A percentile compares a stretch with the other conserved stretches of the same genome.
phyloP scores from a whole-genome alignment of 1,284 basidiomycete species.

The Peniophora sp. region DNA sequence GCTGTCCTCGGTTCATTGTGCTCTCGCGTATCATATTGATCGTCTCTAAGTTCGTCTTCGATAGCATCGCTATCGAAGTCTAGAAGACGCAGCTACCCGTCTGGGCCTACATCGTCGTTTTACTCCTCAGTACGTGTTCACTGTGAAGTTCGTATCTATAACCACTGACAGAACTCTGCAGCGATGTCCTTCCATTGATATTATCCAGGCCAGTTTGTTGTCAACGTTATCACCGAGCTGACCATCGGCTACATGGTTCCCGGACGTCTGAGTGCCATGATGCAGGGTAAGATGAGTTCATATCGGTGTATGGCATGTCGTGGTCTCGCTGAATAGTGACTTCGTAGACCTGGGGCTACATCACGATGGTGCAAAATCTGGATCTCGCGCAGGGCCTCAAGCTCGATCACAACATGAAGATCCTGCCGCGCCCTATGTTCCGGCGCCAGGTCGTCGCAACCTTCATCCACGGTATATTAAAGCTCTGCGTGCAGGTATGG shows the following conservation, averaged over 20 bases:
- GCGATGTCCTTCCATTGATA: slow-evolving; percentile 43
- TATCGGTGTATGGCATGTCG: no score
- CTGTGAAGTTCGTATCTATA: slow-evolving; percentile 22
- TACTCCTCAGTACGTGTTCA: slow-evolving; percentile 24
- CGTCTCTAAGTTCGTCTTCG: slow-evolving; percentile 50
- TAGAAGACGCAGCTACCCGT: slow-evolving; percentile 63
- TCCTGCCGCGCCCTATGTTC: slow-evolving; percentile 38
- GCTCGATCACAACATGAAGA: slow-evolving; percentile 40
- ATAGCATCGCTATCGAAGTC: slow-evolving; percentile 61
- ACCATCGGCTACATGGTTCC: slow-evolving; percentile 38
- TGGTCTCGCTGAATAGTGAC: no score
- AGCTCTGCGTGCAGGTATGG: slow-evolving; percentile 35
- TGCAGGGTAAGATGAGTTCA: slow-evolving; percentile 60
- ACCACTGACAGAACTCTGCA: slow-evolving; percentile 25
- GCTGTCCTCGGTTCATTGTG: neutral
- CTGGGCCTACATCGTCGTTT: slow-evolving; percentile 44
- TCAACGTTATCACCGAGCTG: slow-evolving; percentile 38
- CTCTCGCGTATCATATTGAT: neutral
- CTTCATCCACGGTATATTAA: slow-evolving; percentile 31
- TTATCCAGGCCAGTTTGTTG: slow-evolving; percentile 38
- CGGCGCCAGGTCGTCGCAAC: slow-evolving; percentile 37
- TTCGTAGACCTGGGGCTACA: slow-evolving; percentile 36
- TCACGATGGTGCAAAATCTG: slow-evolving; percentile 37
- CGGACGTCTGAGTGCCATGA: slow-evolving; percentile 45
- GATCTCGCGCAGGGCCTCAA: slow-evolving; percentile 39